Evolutionary conservation across 1,284 basidiomycete species (phyloP).

Genomic region (Sporisorium sorghi): DNA sequence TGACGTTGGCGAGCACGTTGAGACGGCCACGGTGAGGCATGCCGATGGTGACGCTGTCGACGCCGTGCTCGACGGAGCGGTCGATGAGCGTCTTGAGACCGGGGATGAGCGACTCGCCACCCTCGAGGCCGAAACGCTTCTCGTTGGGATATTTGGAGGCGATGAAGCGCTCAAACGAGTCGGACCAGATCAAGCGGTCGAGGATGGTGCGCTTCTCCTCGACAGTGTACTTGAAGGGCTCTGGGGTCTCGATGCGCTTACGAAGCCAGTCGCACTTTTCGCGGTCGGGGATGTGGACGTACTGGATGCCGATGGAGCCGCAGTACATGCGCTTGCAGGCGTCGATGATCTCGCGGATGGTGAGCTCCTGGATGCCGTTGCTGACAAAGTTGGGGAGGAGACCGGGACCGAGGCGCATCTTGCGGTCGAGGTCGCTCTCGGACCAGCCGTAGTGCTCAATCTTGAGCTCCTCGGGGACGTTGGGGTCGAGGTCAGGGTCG

Average conservation of each 20-base stretch:
- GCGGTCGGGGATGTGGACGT: conserved; percentile 97
- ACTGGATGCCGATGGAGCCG: conserved; percentile 93
- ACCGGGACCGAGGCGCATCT: conserved; percentile 92
- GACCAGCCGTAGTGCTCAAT: conserved; percentile 83
- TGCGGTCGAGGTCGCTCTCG: conserved; percentile 90
- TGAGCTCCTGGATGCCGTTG: conserved; percentile 87
- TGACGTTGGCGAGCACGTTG: conserved; percentile 97
- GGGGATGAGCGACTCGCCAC: conserved; percentile 95
- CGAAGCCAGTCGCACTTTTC: conserved; percentile 99
- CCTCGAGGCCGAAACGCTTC: conserved; percentile 99
- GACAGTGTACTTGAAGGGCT: conserved; percentile 97
- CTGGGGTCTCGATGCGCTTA: conserved; percentile 93
- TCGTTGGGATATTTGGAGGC: conserved; percentile 99
- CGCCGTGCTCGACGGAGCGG: conserved; percentile 93
- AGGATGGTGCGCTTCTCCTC: conserved; percentile 99
- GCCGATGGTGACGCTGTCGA: conserved; percentile 95
- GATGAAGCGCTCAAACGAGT: conserved; percentile 98
- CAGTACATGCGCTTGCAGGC: conserved; percentile 95
- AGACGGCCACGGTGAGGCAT: conserved; percentile 99
- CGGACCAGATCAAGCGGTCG: conserved; percentile 99
- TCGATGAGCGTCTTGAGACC: conserved; percentile 99
- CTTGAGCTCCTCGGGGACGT: conserved; percentile 63
- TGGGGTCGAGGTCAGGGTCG: conserved; percentile 79
- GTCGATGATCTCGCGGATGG: conserved; percentile 90
- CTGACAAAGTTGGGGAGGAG: conserved; percentile 91